Base-by-base conservation (phyloP, 164 flowering plant genomes). In the Tetrastigma voinierianum region DNA sequence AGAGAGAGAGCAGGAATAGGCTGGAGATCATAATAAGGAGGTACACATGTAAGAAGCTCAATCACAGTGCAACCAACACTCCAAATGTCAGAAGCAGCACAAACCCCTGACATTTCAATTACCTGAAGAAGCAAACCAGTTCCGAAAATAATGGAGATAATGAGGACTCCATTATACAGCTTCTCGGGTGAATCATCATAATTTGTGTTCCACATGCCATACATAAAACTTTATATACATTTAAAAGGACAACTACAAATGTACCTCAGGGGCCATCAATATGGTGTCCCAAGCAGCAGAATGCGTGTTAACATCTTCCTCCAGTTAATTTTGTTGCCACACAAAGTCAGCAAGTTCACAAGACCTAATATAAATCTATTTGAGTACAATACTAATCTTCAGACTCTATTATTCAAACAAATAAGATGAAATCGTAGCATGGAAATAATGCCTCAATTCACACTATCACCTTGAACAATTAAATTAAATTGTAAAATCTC, bases 231-330 rank as follows among this genome's bases (percentile, higher is more conserved):
- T 24, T 21, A 21, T 46, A 21, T 48, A 60, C 49, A 32, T 16
- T 10, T 13, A 52, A 40, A 58, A 15, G 12, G 45, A 57, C 43
- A 45, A 44, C 13, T 53, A 18, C 21, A 24, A 9, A 17, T 64
- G 64, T 83, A 96, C 99, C 99, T 96, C 99, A 65, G 99, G 99
- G 70, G 99, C 99, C 98, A 96, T 96, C 99, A 96, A 64, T 96
- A 96, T 18, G 99, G 98, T 64, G 99, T 96, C 73, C 99, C 99
- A 79, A 93, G n/a, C 98, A 76, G 91, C 98, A 52, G 98, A 96
- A 82, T 91, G 96, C 25, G 98, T 91, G 67, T 96, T 93, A 21
- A 90, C 86, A 86, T 96, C 98, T 68, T 97, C 99, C 73, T 96
- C n/a, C 99, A n/a, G 91, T 93, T 47, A 93, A 74, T 72, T 96